phyloP scores from a whole-genome alignment of 2,329 filamentous ascomycete species.

The Akanthomyces lecanii region DNA sequence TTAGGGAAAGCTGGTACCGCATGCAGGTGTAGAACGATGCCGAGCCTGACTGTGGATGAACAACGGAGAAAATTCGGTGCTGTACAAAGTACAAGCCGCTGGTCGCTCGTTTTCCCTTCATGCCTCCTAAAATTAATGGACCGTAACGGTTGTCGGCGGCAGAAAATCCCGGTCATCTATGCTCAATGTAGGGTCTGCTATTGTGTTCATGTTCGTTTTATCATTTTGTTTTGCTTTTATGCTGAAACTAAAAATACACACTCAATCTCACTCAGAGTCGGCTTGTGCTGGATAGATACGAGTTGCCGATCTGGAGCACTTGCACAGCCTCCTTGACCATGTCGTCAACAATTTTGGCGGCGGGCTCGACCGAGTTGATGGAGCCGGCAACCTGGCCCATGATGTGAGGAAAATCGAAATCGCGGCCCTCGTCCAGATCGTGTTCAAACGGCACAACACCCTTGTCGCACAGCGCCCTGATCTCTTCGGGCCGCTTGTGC shows the following conservation, averaged over 20 bases:
- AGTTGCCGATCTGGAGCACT: conserved; percentile 58
- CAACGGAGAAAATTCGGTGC: too few relatives aligned
- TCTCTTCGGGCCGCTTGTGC: conserved; percentile 71
- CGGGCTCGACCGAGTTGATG: conserved; percentile 74
- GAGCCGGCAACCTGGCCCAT: conserved; percentile 92
- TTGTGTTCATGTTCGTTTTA: neutral
- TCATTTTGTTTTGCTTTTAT: neutral
- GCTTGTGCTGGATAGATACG: conserved; percentile 52
- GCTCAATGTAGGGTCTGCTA: neutral
- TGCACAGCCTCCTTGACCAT: conserved; percentile 77
- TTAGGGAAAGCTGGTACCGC: too few relatives aligned
- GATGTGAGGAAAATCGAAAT: conserved; percentile 80
- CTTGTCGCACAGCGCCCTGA: conserved; percentile 68
- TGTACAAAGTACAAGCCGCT: too few relatives aligned
- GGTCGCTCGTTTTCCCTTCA: too few relatives aligned
- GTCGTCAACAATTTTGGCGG: conserved; percentile 77
- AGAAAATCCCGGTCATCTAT: too few relatives aligned
- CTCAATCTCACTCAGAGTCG: conserved; percentile 30
- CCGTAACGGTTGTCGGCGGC: too few relatives aligned
- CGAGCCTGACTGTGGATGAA: too few relatives aligned
- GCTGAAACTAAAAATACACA: neutral
- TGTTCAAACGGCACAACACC: conserved; percentile 78
- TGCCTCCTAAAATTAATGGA: too few relatives aligned
- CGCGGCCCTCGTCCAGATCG: conserved; percentile 77
- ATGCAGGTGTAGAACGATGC: too few relatives aligned